Conservation (phyloP, 768 basidiomycete genomes). For the Suillus alpinus region DNA sequence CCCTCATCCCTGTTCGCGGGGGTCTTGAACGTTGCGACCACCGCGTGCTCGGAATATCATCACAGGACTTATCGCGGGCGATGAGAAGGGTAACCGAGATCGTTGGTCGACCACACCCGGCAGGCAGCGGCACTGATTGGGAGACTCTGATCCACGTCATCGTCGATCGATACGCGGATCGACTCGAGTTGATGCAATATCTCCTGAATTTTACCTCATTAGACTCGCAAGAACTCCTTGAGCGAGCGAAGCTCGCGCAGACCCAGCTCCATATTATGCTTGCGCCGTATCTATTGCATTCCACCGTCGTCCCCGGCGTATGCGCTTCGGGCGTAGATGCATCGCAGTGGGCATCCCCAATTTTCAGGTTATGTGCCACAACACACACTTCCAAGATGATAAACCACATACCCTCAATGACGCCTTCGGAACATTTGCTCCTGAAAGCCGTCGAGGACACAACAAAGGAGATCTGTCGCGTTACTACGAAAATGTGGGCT, state of each 20-base stretch:
- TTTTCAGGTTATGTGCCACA: too few species aligned
- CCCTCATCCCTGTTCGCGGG: slow-evolving; percentile 12
- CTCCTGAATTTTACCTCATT: slow-evolving; percentile 26
- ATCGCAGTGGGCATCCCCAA: too few species aligned
- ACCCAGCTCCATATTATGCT: slow-evolving; percentile 22
- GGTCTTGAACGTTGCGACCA: slow-evolving; percentile 20
- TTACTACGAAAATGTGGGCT: too few species aligned
- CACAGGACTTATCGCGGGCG: slow-evolving; percentile 8
- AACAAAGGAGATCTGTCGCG: too few species aligned
- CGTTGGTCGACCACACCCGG: slow-evolving; percentile 4
- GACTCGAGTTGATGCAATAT: slow-evolving; percentile 39
- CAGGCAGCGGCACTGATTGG: slow-evolving; percentile 42
- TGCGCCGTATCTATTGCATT: slow-evolving; percentile 7
- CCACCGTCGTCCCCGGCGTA: slow-evolving; percentile 6
- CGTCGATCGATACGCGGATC: slow-evolving; percentile 39
- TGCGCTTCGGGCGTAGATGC: not conserved
- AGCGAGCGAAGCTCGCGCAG: slow-evolving; percentile 6
- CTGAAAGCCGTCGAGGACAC: too few species aligned
- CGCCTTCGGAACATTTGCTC: too few species aligned
- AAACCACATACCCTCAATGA: too few species aligned
- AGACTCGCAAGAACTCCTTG: slow-evolving; percentile 10
- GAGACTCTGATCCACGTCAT: slow-evolving; percentile 34
- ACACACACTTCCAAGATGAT: too few species aligned
- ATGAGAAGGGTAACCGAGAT: slow-evolving; percentile 5
- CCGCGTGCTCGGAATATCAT: slow-evolving; percentile 13